Percentiles rank a stretch among this genome's conserved stretches.
phyloP scores from a whole-genome alignment of 768 basidiomycete species.

The Melanogaster broomeanus region DNA sequence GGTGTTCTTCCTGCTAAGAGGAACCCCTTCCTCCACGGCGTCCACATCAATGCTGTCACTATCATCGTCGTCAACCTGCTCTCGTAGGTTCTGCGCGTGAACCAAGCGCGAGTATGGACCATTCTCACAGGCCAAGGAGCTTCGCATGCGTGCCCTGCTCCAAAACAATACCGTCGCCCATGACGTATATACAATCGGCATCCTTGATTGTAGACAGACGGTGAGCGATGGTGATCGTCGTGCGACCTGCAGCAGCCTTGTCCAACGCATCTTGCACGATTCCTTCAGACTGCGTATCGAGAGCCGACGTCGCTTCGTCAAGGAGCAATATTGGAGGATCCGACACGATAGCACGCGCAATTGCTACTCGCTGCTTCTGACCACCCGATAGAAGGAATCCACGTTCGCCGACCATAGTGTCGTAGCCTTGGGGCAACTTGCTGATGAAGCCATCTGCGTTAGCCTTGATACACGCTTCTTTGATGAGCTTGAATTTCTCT shows the following conservation, averaged over 20 bases:
- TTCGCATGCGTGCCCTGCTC: constrained; percentile 80
- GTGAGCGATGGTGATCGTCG: constrained; percentile 81
- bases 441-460: too few species aligned
- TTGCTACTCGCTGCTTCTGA: too few species aligned
- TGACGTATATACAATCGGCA: too few species aligned
- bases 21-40: constrained; percentile 55
- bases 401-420: too few species aligned
- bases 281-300: too few species aligned
- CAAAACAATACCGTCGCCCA: too few species aligned
- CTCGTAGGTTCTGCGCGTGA: constrained; percentile 75
- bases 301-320: constrained; percentile 85
- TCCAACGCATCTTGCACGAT: constrained; percentile 91
- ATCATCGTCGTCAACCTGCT: constrained; percentile 39
- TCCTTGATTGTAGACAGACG: too few species aligned
- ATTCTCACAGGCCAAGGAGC: constrained; percentile 59
- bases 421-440: too few species aligned
- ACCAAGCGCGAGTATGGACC: constrained; percentile 79
- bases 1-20: constrained; percentile 57
- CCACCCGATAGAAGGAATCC: too few species aligned
- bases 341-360: too few species aligned
- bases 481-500: too few species aligned
- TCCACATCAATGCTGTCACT: constrained; percentile 39
- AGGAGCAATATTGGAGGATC: constrained; percentile 86
- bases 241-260: constrained; percentile 77
- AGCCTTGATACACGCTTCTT: too few species aligned